These are phyloP conservation scores for Boechera stricta DNA, from an alignment of 345 rosid species.

Conservation along the genomic window DNA sequence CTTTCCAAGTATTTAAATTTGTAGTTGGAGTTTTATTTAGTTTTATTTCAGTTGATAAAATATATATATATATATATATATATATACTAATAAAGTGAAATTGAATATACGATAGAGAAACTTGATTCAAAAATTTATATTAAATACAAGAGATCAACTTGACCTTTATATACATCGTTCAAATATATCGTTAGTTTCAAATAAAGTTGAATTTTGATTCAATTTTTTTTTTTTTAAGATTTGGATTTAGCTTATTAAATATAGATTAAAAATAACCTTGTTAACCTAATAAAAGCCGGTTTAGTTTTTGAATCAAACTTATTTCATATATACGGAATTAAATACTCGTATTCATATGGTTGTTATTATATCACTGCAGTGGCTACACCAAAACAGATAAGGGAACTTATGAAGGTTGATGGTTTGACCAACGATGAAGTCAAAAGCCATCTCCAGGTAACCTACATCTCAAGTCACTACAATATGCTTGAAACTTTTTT, in stretches of 20 bases:
- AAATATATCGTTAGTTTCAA: neutral
- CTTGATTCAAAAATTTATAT: neutral
- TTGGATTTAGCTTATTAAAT: neutral
- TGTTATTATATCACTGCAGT: conserved; percentile 49
- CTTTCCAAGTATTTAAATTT: neutral
- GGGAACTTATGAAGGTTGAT: conserved; percentile 99
- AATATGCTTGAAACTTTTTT: conserved; percentile 14
- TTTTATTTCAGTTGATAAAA: neutral
- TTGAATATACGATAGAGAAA: neutral
- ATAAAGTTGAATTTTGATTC: neutral
- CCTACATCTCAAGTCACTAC: conserved; percentile 36
- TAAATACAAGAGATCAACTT: neutral
- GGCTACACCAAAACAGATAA: conserved; percentile 98
- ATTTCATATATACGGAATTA: neutral
- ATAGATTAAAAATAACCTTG: neutral
- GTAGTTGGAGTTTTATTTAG: neutral
- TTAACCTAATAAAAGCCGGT: too few species aligned
- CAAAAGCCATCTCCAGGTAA: conserved; percentile 99
- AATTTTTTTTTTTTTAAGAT: neutral
- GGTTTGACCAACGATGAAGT: conserved; percentile 99
- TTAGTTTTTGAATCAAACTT: neutral
- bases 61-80: neutral
- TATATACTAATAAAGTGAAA: neutral
- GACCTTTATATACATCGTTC: neutral
- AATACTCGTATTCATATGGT: neutral